A percentile compares a stretch with the other conserved stretches of the same genome.
phyloP scores from a whole-genome alignment of 331 rosid genomes.

The Erythrophleum ivorense region DNA sequence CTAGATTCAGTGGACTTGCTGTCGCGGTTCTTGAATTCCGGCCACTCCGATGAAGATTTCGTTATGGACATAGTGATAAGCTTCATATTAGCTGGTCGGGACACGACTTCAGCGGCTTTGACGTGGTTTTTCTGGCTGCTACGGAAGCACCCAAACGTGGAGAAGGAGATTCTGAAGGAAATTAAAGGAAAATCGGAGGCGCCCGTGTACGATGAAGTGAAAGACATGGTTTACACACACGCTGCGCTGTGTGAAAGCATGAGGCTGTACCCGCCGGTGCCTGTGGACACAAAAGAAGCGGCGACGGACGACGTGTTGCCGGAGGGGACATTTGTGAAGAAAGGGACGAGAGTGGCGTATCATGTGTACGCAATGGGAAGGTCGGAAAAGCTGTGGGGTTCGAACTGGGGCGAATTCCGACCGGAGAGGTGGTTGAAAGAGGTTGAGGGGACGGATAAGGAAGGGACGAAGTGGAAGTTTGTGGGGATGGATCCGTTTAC shows the following conservation, averaged over 20 bases:
- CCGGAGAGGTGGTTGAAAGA: conserved; percentile 79
- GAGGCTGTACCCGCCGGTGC: conserved; percentile 83
- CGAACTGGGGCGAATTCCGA: conserved; percentile 63
- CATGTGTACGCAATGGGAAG: conserved; percentile 79
- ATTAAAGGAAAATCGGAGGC: conserved; percentile 30
- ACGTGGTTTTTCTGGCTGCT: conserved; percentile 87
- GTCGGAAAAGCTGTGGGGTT: conserved; percentile 66
- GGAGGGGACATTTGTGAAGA: conserved; percentile 69
- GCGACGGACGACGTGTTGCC: conserved; percentile 65
- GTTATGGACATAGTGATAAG: conserved; percentile 68
- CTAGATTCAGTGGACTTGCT: conserved; percentile 56
- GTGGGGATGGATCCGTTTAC: conserved; percentile 54
- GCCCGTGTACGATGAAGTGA: conserved; percentile 55
- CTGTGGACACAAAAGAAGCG: conserved; percentile 59
- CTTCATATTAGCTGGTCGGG: conserved; percentile 71
- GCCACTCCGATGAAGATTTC: conserved; percentile 63
- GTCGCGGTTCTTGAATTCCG: conserved; percentile 64
- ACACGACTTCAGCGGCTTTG: conserved; percentile 73
- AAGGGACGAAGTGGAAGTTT: conserved; percentile 52
- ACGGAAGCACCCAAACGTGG: conserved; percentile 50
- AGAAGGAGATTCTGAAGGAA: conserved; percentile 51
- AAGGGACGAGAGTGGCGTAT: conserved; percentile 63
- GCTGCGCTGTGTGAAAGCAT: conserved; percentile 83
- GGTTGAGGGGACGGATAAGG: background rate
- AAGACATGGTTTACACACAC: conserved; percentile 73